A percentile compares a stretch with the other conserved stretches of the same genome.
These are phyloP conservation scores for Penicillium carneum DNA, from an alignment of 2,329 filamentous ascomycete species.

Conservation along the genomic window DNA sequence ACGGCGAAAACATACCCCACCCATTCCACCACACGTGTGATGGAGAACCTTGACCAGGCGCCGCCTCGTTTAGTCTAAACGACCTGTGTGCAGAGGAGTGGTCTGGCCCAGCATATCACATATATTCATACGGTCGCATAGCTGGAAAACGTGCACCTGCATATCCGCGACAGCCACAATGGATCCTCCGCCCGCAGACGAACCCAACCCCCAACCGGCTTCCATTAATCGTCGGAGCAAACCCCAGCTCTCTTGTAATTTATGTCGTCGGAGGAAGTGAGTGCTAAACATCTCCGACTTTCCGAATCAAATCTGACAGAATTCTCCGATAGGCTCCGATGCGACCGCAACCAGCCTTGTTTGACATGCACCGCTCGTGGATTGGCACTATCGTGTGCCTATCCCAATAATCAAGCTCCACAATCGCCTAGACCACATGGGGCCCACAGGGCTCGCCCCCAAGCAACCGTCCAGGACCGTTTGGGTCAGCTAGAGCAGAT, in stretches of 20 bases:
- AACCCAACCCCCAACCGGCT: background rate
- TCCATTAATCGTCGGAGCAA: slow-evolving; percentile 39
- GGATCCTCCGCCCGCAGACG: background rate
- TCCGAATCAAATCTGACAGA: background rate
- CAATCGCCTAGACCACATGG: background rate
- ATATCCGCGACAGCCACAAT: background rate
- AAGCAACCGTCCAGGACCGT: slow-evolving; percentile 58
- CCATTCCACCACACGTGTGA: background rate
- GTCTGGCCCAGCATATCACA: background rate
- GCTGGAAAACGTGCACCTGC: background rate
- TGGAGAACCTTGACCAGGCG: background rate
- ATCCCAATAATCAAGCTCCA: background rate
- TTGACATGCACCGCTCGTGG: slow-evolving; percentile 3
- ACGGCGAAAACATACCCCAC: background rate
- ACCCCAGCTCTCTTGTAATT: slow-evolving; percentile 47
- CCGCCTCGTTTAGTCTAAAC: background rate
- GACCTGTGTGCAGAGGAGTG: background rate
- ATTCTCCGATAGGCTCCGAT: slow-evolving; percentile 1
- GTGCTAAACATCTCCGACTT: background rate
- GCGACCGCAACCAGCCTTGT: background rate
- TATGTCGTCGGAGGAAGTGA: slow-evolving; percentile 49
- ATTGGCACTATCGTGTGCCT: slow-evolving; percentile 6
- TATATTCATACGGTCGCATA: background rate
- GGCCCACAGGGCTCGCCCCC: background rate
- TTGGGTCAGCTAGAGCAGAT: slow-evolving; percentile 64